Base-by-base conservation (phyloP, 2,329 filamentous ascomycete species). In the Arthrobotrys conoides region DNA sequence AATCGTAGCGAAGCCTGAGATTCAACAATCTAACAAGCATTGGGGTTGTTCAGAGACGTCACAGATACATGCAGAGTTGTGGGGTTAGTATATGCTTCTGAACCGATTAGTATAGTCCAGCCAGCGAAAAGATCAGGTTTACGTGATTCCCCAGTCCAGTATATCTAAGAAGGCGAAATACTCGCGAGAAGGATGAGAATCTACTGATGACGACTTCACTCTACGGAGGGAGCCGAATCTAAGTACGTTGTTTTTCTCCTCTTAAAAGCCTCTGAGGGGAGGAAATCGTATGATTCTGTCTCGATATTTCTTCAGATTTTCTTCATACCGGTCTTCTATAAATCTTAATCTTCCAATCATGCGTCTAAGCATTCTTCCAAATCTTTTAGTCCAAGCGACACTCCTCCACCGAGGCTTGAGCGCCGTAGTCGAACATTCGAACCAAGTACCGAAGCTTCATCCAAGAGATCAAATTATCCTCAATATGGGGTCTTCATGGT, bases 401-500 rank as follows among this genome's bases (percentile, higher is more conserved):
- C 20, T 71, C 22, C 55, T 78, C 38, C 72, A 77, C 38, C 72
- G 24, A 18, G 14, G 53, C 46, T 30, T 69, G 20, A 68, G 63
- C 44, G 65, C 63, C 33, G 67, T 53, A 18, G 51, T 72, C 18
- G 63, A 63, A 3, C 14, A 41, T 30, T 63, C 51, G 6, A 59
- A 51, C 33, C 33, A 63, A 46, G n/a, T 63, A 18, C 67, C 33
- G 16, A 53, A 68, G n/a, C 22, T 64, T 36, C 63, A 69, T 30
- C 61, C 49, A 10, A 61, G 41, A 49, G 53, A 70, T 24, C 76
- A 79, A 49, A 46, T 64, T 18, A 20, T 73, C 36, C 65, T 79
- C 49, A 67, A 70, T 51, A 79, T 79, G 76, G 76, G 76, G 68
- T 73, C 76, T 27, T 44, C 67, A 14, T 75, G 69, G 71, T 79